Conservation (phyloP, 2,329 filamentous ascomycete species). For the Tolypocladium nubicola region DNA sequence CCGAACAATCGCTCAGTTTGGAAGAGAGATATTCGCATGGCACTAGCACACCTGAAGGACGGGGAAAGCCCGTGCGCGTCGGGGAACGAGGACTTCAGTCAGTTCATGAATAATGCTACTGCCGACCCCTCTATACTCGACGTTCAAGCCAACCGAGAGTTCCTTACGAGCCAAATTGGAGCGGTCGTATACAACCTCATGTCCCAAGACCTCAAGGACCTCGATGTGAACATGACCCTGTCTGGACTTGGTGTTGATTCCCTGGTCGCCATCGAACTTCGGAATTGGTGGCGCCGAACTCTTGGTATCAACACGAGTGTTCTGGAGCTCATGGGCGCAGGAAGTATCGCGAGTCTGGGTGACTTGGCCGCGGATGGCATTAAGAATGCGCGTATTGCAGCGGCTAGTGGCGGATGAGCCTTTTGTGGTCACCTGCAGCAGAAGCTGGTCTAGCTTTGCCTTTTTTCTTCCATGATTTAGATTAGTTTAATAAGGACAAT, state of each 20-base stretch:
- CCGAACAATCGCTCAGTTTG: conserved; percentile 4
- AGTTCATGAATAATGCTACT: conserved; percentile 4
- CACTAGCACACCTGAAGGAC: background rate
- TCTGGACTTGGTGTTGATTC: conserved; percentile 7
- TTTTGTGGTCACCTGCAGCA: too few relatives aligned
- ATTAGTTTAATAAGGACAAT: background rate
- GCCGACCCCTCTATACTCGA: conserved; percentile 2
- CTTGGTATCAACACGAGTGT: conserved; percentile 5
- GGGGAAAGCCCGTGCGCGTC: background rate
- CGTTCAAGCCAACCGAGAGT: background rate
- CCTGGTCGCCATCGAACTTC: conserved; percentile 8
- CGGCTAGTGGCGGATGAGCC: background rate
- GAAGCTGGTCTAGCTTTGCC: too few relatives aligned
- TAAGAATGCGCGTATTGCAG: background rate
- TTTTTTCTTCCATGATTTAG: too few relatives aligned
- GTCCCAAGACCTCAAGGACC: conserved; percentile 2
- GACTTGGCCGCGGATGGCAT: background rate
- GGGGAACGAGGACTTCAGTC: conserved; percentile 4
- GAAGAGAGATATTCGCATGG: conserved; percentile 7
- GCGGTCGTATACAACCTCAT: conserved; percentile 4
- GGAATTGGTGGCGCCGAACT: conserved; percentile 8
- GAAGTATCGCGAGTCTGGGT: conserved; percentile 4
- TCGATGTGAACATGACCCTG: conserved; percentile 5
- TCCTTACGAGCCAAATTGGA: conserved; percentile 5
- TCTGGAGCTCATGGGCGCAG: conserved; percentile 6